Base-by-base conservation (phyloP, 164 flowering plant genomes). In the Liriodendron chinense region DNA sequence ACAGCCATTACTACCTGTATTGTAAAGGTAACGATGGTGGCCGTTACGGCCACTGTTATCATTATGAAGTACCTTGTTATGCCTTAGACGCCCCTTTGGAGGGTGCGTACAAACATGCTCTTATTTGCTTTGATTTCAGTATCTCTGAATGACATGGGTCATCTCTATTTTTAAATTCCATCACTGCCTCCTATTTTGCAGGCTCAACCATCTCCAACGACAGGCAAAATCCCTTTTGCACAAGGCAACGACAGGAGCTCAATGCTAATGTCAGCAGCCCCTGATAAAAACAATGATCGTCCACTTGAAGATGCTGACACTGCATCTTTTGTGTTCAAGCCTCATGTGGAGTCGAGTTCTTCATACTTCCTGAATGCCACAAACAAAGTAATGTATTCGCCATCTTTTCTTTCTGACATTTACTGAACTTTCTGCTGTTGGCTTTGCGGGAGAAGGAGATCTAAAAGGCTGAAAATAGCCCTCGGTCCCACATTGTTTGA, bases 171-270 rank as follows among this genome's bases (percentile, higher is more conserved):
- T 14, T 53, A 14, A 53, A 53, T 9, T 53, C 57, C 16, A 14
- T 9, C 9, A 9, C 0, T 53, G 57, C 4, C 0, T 53, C 9
- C 4, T 26, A 3, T 2, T 68, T 53, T 79, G 74, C 91, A 92
- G 98, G 92, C 86, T 62, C 97, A 88, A 75, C 94, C 91, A 67
- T 94, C 98, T 72, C 97, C 98, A 71, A 94, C 97, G 63, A 94
- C 98, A 14, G 98, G 97, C 64, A 89, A 89, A 64, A 84, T 91
- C 71, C 76, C 86, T 8, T 83, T 86, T 72, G 47, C 83, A 21
- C 57, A 53, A 34, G 74, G 76, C 79, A 70, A 70, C 62, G 75
- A 77, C 70, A 77, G 50, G 71, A 84, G 84, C 83, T 80, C 84
- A 9, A 65, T 74, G 47, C 57, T 72, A 63, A 57, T 69, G 22